Conservation (phyloP, 805 yeast genomes). For the Saccharomycopsis schoenii region DNA sequence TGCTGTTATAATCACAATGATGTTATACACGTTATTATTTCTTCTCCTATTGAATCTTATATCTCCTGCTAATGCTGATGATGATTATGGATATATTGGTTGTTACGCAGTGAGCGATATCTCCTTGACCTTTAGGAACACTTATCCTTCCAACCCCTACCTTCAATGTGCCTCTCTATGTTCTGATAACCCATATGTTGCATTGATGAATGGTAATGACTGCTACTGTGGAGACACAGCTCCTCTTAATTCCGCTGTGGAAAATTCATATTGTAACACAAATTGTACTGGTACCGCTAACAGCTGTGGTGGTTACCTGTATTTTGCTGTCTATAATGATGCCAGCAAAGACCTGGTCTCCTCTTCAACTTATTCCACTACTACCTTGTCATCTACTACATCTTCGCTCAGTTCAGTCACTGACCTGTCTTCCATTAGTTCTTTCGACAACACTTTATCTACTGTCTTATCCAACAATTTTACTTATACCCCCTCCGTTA, state of each 20-base stretch:
- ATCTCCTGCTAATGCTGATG: not conserved
- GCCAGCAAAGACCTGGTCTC: not conserved
- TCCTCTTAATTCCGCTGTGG: slow-evolving; percentile 24
- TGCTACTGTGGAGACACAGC: slow-evolving; percentile 31
- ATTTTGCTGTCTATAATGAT: slow-evolving; percentile 22
- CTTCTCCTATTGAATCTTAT: not conserved
- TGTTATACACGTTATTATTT: not conserved
- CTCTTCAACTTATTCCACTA: slow-evolving; percentile 3
- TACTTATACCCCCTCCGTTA: slow-evolving; percentile 14
- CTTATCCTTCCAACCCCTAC: slow-evolving; percentile 10
- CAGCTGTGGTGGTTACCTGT: slow-evolving; percentile 31
- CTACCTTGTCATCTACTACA: slow-evolving; percentile 1
- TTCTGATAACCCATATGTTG: slow-evolving; percentile 29
- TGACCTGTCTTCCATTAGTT: not conserved
- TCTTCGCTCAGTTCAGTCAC: not conserved
- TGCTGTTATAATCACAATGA: not conserved
- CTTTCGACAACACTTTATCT: not conserved
- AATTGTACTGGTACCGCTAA: slow-evolving; percentile 29
- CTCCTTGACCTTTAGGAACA: slow-evolving; percentile 15
- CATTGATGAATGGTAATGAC: slow-evolving; percentile 28
- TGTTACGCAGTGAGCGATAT: slow-evolving; percentile 17
- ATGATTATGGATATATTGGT: slow-evolving; percentile 7
- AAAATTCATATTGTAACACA: slow-evolving; percentile 24
- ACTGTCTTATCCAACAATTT: slow-evolving; percentile 11
- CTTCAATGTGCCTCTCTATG: slow-evolving; percentile 22